These are phyloP conservation scores for Citeromyces matritensis DNA, from an alignment of 805 yeast species.

Conservation along the genomic window DNA sequence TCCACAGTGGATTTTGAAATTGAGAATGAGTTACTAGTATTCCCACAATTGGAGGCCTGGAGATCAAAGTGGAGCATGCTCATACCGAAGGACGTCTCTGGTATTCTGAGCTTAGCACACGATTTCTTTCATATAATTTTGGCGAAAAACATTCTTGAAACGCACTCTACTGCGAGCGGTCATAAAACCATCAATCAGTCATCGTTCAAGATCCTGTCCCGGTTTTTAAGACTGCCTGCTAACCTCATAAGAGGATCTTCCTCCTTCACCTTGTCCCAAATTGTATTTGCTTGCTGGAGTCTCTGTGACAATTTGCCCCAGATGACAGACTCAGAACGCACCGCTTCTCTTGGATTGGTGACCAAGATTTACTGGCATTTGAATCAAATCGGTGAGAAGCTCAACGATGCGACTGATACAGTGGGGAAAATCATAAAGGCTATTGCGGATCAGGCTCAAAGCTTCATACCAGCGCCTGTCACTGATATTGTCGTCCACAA, in stretches of 20 bases:
- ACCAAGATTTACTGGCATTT: conserved; percentile 44
- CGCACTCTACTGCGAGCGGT: conserved; percentile 4
- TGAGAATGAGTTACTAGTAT: conserved; percentile 6
- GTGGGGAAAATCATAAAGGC: conserved; percentile 39
- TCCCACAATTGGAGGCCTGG: conserved; percentile 29
- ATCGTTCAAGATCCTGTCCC: conserved; percentile 27
- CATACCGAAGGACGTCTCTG: conserved; percentile 30
- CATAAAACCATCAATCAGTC: conserved; percentile 23
- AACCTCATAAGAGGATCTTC: conserved; percentile 41
- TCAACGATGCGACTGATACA: conserved; percentile 44
- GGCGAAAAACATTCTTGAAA: conserved; percentile 4
- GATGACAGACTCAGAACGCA: conserved; percentile 22
- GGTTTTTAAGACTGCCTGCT: conserved; percentile 26
- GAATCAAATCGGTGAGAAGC: conserved; percentile 37
- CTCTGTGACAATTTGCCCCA: conserved; percentile 29
- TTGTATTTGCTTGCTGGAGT: conserved; percentile 38
- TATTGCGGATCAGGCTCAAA: conserved; percentile 27
- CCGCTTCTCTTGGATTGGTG: conserved; percentile 26
- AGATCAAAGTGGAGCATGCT: conserved; percentile 25
- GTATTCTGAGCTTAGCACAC: conserved; percentile 28
- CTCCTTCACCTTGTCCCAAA: conserved; percentile 29
- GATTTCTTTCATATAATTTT: conserved; percentile 30
- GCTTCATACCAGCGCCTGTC: conserved; percentile 1
- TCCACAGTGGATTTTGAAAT: conserved; percentile 1
- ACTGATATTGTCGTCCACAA: neutral